phyloP scores from a whole-genome alignment of 345 rosid species.

The Aquilaria sinensis region DNA sequence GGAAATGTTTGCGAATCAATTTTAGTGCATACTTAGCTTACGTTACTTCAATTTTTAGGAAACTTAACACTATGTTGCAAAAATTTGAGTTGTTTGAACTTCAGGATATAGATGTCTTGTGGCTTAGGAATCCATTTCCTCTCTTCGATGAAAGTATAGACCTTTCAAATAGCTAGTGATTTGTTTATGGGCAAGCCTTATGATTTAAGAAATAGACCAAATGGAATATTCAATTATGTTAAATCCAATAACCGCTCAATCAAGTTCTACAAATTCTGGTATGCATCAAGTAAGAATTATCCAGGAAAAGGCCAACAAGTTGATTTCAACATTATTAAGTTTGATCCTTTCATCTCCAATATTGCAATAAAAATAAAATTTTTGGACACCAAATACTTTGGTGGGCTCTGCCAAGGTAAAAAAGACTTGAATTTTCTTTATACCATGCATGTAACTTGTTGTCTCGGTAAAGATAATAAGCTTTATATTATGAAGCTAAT shows the following conservation, averaged over 20 bases:
- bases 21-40: too few relatives aligned
- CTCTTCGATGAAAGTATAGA: slow-evolving; percentile 45
- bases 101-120: slow-evolving; percentile 80
- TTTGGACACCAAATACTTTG: slow-evolving; percentile 57
- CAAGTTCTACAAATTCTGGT: slow-evolving; percentile 66
- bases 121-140: slow-evolving; percentile 79
- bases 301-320: slow-evolving; percentile 67
- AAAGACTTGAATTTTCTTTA: too few relatives aligned
- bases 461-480: too few relatives aligned
- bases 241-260: slow-evolving; percentile 48
- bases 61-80: too few relatives aligned
- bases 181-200: slow-evolving; percentile 32
- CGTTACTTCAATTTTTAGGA: too few relatives aligned
- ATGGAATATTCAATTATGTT: slow-evolving; percentile 65
- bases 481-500: too few relatives aligned
- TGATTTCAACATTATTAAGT: slow-evolving; percentile 63
- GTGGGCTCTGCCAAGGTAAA: slow-evolving; percentile 49
- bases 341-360: slow-evolving; percentile 16
- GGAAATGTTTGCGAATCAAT: too few relatives aligned
- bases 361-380: slow-evolving; percentile 43
- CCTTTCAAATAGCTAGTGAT: slow-evolving; percentile 81
- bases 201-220: slow-evolving; percentile 35
- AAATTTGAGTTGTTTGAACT: not conserved
- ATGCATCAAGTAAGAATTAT: slow-evolving; percentile 33
- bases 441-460: too few relatives aligned